Evolutionary conservation across 2,329 filamentous ascomycete species (phyloP).

Genomic region (Pyricularia sp.): DNA sequence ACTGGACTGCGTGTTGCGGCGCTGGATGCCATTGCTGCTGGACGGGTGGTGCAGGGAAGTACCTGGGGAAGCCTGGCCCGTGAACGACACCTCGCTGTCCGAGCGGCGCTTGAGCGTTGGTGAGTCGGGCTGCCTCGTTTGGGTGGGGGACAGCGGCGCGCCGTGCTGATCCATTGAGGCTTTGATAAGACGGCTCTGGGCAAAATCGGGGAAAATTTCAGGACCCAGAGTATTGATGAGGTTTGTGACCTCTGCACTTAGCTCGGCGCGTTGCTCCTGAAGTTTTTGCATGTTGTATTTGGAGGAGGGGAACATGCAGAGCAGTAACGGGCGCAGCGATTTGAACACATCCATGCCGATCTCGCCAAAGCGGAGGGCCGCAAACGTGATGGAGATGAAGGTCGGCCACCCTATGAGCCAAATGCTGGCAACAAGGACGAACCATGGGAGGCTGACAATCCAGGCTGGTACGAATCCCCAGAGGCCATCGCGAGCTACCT

Average conservation of each 20-base stretch:
- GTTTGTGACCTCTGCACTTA: conserved; percentile 77
- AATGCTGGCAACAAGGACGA: conserved; percentile 39
- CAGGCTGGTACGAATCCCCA: conserved; percentile 74
- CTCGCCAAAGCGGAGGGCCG: conserved; percentile 88
- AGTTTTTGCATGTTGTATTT: conserved; percentile 77
- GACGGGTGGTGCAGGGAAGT: conserved; percentile 23
- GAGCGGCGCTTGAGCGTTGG: conserved; percentile 21
- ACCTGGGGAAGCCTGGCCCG: conserved; percentile 7
- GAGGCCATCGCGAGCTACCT: conserved; percentile 72
- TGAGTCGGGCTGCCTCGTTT: conserved; percentile 3
- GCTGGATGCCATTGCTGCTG: conserved; percentile 27
- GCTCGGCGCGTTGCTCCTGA: conserved; percentile 58
- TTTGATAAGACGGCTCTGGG: conserved; percentile 60
- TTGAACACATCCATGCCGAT: conserved; percentile 99
- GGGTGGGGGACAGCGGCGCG: conserved; percentile 5
- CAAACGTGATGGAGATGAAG: conserved; percentile 85
- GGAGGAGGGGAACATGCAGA: conserved; percentile 77
- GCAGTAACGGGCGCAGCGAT: conserved; percentile 76
- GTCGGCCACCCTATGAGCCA: conserved; percentile 67
- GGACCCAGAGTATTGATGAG: conserved; percentile 93
- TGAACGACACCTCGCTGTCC: conserved; percentile 40
- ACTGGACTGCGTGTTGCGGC: conserved; percentile 40
- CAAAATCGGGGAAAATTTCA: conserved; percentile 96
- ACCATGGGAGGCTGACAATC: conserved; percentile 54
- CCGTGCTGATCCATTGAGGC: conserved; percentile 36